Evolutionary conservation across 805 yeast species (phyloP).

Genomic region (Lachancea meyersii): DNA sequence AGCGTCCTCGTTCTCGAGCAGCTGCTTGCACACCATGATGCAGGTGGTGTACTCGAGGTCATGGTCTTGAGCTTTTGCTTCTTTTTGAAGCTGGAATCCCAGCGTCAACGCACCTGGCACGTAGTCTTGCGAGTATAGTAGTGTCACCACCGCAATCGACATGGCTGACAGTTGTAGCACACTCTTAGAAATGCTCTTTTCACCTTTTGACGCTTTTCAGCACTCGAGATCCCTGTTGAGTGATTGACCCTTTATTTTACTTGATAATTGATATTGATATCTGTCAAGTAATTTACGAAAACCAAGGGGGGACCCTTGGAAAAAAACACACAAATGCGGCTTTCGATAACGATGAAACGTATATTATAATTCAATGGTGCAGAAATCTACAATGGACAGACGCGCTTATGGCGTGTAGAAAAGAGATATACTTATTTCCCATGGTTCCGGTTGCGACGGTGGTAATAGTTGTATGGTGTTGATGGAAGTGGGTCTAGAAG

Average conservation of each 20-base stretch:
- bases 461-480: background rate
- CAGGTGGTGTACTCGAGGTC: conserved; percentile 7
- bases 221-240: too few species aligned
- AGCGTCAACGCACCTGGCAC: conserved; percentile 53
- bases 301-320: background rate
- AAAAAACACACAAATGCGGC: background rate
- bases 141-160: conserved; percentile 38
- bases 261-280: too few species aligned
- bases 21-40: conserved; percentile 18
- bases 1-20: conserved; percentile 16
- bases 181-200: too few species aligned
- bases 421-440: conserved; percentile 1
- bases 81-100: conserved; percentile 35
- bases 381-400: conserved; percentile 7
- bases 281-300: too few species aligned
- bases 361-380: conserved; percentile 7
- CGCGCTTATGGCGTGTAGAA: background rate
- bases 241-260: too few species aligned
- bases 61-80: conserved; percentile 6
- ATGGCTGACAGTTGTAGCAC: background rate
- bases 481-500: background rate
- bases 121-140: conserved; percentile 46
- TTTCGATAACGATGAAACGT: conserved; percentile 8
- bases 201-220: too few species aligned
- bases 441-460: background rate